Evolutionary conservation across 192 early-diverging fungal genomes (phyloP).

Genomic region (Mortierella hygrophila): DNA sequence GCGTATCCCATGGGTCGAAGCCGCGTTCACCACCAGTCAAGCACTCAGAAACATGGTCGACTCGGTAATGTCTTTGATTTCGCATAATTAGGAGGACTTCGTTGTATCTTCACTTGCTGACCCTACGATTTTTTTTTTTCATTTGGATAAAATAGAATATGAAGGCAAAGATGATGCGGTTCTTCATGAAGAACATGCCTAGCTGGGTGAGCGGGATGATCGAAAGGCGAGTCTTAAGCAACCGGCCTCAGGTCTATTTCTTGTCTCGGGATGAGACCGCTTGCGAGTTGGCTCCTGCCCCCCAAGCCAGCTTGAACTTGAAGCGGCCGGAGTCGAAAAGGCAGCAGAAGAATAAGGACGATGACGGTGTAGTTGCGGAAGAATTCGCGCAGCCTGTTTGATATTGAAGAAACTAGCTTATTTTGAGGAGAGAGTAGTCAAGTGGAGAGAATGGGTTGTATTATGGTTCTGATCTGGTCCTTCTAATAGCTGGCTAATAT

Average conservation of each 20-base stretch:
- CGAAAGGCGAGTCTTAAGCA: not conserved
- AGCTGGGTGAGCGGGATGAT: not conserved
- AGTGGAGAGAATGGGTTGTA: too few species aligned
- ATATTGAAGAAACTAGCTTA: too few species aligned
- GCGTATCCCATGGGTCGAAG: conserved; percentile 6
- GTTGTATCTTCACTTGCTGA: too few species aligned
- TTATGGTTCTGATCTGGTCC: too few species aligned
- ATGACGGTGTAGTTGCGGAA: not conserved
- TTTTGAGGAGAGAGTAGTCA: too few species aligned
- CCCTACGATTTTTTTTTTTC: too few species aligned
- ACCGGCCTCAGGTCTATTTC: not conserved
- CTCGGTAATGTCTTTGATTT: not conserved
- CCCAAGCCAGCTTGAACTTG: not conserved
- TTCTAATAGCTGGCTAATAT: too few species aligned
- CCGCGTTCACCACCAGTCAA: not conserved
- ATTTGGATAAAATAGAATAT: not conserved
- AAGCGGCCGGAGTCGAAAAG: not conserved
- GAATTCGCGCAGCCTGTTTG: too few species aligned
- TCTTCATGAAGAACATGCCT: not conserved
- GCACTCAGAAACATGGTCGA: not conserved
- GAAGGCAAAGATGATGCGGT: not conserved
- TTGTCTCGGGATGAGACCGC: not conserved
- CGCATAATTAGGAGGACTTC: too few species aligned
- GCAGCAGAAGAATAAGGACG: too few species aligned
- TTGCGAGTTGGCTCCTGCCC: not conserved